Conservation (phyloP, 2,329 filamentous ascomycete species). For the Pseudogymnoascus sp. region DNA sequence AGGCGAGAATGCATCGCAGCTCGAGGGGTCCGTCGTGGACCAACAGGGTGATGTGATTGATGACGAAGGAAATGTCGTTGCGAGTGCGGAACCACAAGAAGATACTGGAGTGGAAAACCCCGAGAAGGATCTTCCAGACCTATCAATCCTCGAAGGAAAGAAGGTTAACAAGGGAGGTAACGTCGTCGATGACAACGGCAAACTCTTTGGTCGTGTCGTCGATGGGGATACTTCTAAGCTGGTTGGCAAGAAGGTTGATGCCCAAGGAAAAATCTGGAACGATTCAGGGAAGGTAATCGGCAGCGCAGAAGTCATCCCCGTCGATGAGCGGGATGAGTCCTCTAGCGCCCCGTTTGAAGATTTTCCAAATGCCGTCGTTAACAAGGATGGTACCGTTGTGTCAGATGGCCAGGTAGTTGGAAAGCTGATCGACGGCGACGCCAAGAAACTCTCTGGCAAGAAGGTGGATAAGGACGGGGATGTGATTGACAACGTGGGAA, state of each 20-base stretch:
- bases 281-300: constrained; percentile 63
- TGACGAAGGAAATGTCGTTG: constrained; percentile 44
- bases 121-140: constrained; percentile 32
- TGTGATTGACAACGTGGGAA: constrained; percentile 60
- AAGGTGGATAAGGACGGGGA: constrained; percentile 63
- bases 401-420: constrained; percentile 50
- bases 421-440: constrained; percentile 55
- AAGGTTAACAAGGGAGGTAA: constrained; percentile 55
- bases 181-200: constrained; percentile 46
- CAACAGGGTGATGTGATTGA: constrained; percentile 50
- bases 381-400: constrained; percentile 46
- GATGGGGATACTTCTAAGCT: constrained; percentile 59
- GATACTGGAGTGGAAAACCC: constrained; percentile 25
- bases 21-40: constrained; percentile 41
- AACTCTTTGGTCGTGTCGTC: constrained; percentile 53
- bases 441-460: constrained; percentile 57
- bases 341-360: constrained; percentile 50
- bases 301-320: constrained; percentile 56
- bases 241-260: constrained; percentile 56
- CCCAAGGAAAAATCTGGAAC: constrained; percentile 63
- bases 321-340: constrained; percentile 43
- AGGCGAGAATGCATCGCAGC: constrained; percentile 42
- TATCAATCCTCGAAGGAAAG: constrained; percentile 43
- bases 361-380: constrained; percentile 48
- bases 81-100: constrained; percentile 28